phyloP scores from a whole-genome alignment of 805 yeast genomes.

The Cyberlindnera misumaiensis region DNA sequence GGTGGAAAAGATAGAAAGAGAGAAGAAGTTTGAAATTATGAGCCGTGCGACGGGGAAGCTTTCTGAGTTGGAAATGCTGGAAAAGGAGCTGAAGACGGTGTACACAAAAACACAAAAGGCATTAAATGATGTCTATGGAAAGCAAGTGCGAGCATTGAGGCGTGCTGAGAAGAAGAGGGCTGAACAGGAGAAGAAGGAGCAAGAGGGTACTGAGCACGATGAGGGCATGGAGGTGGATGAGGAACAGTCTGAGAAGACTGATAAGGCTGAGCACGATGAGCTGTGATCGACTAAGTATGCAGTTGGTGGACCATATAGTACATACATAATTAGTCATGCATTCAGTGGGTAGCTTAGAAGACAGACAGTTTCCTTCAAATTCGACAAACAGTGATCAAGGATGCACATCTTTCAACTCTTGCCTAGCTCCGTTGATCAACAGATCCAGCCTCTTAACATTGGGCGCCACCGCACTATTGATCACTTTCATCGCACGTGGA shows the following conservation, averaged over 20 bases:
- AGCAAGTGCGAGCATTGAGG: constrained; percentile 14
- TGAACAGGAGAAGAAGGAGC: constrained; percentile 1
- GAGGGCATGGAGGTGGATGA: neutral
- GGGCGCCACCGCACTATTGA: too few relatives aligned
- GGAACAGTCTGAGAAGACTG: constrained; percentile 1
- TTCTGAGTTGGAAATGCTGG: constrained; percentile 27
- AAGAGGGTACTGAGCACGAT: constrained; percentile 3
- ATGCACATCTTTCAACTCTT: too few relatives aligned
- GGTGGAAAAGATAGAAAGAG: constrained; percentile 20
- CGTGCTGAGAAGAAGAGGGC: constrained; percentile 13
- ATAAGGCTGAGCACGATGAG: constrained; percentile 8
- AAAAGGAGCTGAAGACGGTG: constrained; percentile 14
- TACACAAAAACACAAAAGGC: constrained; percentile 28
- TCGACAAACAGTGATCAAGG: too few relatives aligned
- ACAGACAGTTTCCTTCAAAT: too few relatives aligned
- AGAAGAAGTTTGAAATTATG: constrained; percentile 27
- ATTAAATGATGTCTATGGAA: constrained; percentile 13
- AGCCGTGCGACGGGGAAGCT: constrained; percentile 17
- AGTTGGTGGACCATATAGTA: too few relatives aligned
- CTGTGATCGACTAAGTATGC: constrained; percentile 6
- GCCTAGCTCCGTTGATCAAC: too few relatives aligned
- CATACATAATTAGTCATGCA: too few relatives aligned
- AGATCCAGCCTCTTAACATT: too few relatives aligned
- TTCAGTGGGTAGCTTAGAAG: too few relatives aligned
- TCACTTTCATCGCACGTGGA: too few relatives aligned